Percentiles rank a stretch among this genome's conserved stretches.
phyloP scores from a whole-genome alignment of 2,329 filamentous ascomycete species.

The Pestalotiopsis sp. region DNA sequence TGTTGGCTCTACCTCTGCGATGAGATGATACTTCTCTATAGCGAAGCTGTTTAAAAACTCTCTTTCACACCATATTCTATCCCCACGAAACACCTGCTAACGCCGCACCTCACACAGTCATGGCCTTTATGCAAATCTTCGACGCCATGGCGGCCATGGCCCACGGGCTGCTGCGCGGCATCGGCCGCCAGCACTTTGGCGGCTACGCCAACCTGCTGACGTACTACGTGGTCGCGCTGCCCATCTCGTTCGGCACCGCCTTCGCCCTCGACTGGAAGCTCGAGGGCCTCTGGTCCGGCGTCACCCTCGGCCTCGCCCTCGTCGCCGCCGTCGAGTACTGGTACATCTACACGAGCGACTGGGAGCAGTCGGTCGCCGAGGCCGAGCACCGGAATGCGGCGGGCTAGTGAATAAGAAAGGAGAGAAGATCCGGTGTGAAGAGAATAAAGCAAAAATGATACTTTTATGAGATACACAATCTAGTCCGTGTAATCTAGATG shows the following conservation, averaged over 20 bases:
- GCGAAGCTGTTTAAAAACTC: neutral
- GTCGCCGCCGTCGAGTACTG: conserved; percentile 55
- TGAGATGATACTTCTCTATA: neutral
- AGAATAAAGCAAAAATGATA: neutral
- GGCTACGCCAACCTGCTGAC: conserved; percentile 85
- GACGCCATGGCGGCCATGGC: conserved; percentile 79
- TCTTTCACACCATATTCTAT: neutral
- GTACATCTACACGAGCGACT: conserved; percentile 54
- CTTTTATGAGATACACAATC: neutral
- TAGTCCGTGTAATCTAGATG: neutral
- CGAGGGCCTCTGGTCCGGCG: conserved; percentile 78
- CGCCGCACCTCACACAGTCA: conserved; percentile 44
- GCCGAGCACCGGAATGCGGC: conserved; percentile 53
- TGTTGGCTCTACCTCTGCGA: neutral
- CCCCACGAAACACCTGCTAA: neutral
- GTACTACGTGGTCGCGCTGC: conserved; percentile 86
- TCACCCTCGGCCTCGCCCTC: conserved; percentile 70
- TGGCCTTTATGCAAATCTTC: conserved; percentile 87
- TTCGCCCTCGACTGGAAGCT: conserved; percentile 80
- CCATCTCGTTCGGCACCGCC: conserved; percentile 75
- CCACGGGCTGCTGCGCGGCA: conserved; percentile 82
- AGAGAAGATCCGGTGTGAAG: neutral
- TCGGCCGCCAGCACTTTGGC: conserved; percentile 87
- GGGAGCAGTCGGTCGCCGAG: conserved; percentile 54
- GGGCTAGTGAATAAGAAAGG: conserved; percentile 30